Base-by-base conservation (phyloP, 2,329 filamentous ascomycete genomes). In the Thielaviopsis cerberus region DNA sequence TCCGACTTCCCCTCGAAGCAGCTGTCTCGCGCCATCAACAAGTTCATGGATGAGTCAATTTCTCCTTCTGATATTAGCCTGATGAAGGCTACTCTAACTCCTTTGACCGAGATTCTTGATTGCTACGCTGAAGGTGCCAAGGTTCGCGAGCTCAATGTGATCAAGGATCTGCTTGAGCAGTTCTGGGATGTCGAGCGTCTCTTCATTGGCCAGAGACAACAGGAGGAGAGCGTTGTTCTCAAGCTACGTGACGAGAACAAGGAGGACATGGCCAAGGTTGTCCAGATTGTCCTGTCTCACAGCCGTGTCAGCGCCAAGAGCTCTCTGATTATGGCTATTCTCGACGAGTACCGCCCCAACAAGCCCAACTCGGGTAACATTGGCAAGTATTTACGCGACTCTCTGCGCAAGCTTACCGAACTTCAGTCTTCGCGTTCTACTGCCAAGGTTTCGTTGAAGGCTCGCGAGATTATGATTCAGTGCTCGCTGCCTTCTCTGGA, bases 391-490 rank as follows among this genome's bases (percentile, higher is more conserved):
- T 83, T 98, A 70, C 86, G 89, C 65, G 80, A 84, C 3, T 79
- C 86, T 20, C 79, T 98, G 25, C 86, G 86, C 68, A 86, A 85
- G 71, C 77, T 98, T 64, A 90, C 92, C 0, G 92, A 98, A 69
- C 81, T 98, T 15, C 88, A 94, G 72, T 89, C 84, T 11, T 73
- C 86, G 73, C 73, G 82, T 75, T 67, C 78, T 55, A 92, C 91
- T 11, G 88, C 91, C 63, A 98, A 97, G 82, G 91, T 98, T 50
- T 88, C 91, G 0, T 79, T 98, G 64, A 98, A 98, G 78, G 91
- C 92, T 52, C 86, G 92, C 68, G 92, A 98, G 74, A 85, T 97
- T 55, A 83, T 98, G 66, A 98, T 98, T 63, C 92, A 97, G 72
- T 96, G 89, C 69, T 90, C 92, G 57, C 80, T 98, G 69, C 92